Conservation (phyloP, 2,329 filamentous ascomycete species). For the Trichoderma arundinaceum region DNA sequence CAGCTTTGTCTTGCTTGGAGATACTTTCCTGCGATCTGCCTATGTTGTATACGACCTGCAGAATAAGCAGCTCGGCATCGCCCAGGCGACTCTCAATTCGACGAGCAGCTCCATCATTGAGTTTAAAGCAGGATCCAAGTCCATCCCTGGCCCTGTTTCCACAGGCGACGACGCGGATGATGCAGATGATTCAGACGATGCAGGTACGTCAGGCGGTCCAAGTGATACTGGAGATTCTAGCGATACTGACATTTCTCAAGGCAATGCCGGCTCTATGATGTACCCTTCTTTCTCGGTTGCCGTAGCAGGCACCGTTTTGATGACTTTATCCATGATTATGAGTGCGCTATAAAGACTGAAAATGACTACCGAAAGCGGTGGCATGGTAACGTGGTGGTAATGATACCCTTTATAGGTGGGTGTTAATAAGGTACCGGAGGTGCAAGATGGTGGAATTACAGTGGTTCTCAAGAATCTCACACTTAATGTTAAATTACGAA, state of each 20-base stretch:
- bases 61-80: constrained; percentile 57
- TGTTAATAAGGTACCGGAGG: neutral
- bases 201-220: neutral
- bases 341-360: neutral
- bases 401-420: neutral
- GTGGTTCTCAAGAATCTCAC: neutral
- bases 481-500: constrained; percentile 1
- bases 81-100: constrained; percentile 58
- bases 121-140: constrained; percentile 47
- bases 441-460: neutral
- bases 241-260: neutral
- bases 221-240: neutral
- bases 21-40: constrained; percentile 62
- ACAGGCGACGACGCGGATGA: constrained; percentile 8
- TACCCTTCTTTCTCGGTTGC: neutral
- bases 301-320: neutral
- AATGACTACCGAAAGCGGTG: neutral
- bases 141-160: constrained; percentile 45
- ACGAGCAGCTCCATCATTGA: constrained; percentile 53
- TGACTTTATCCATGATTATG: constrained; percentile 9
- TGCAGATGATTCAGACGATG: neutral
- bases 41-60: constrained; percentile 63
- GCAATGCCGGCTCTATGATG: neutral
- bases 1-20: constrained; percentile 58
- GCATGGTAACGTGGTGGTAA: neutral